Base-by-base conservation (phyloP, 495 filamentous ascomycete genomes). In the Neurospora sp. region DNA sequence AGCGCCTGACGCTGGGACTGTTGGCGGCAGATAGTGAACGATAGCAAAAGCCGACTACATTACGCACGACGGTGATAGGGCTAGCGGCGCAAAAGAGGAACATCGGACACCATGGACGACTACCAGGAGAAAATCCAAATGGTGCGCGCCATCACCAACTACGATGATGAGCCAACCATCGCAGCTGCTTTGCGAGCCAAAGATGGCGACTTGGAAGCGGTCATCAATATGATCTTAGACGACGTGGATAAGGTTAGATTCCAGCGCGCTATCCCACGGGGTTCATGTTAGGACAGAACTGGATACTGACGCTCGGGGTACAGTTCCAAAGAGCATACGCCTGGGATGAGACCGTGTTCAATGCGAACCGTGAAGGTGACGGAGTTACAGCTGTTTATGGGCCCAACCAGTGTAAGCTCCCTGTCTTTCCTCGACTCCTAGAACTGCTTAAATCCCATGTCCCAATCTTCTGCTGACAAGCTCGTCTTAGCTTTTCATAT, bases 401-500 rank as follows among this genome's bases (percentile, higher is more conserved):
- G 12, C 27, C 54, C 12, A 66, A 35, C 14, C 54, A 66, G 23
- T 66, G 54, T 66, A 37, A 35, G 54, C 14, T 18, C 14, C 27
- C 3, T 66, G 23, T 35, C 6, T 18, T 31, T 5, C 7, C 7
- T 37, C 23, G 54, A 31, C 54, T 62, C 23, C 23, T 66, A 14
- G 12, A 76, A 74, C 42, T 46, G 44, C 16, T 78, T 66, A 35
- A 31, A 23, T 2, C n/a, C 7, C 35, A 23, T 75, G 23, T 72
- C 23, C 12, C 16, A 16, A 72, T 60, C 44, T n/a, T 66, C 18
- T 72, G 38, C 69, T 38, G 5, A 70, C 69, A 72, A 18, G 16
- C 42, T 69, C 18, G 16, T 0, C 37, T 73, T 60, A 91, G 89
- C 86, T 23, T 90, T 90, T 76, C 83, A 86, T 62, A 88, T 89